Base-by-base conservation (phyloP, 805 yeast species). In the Candida montana region DNA sequence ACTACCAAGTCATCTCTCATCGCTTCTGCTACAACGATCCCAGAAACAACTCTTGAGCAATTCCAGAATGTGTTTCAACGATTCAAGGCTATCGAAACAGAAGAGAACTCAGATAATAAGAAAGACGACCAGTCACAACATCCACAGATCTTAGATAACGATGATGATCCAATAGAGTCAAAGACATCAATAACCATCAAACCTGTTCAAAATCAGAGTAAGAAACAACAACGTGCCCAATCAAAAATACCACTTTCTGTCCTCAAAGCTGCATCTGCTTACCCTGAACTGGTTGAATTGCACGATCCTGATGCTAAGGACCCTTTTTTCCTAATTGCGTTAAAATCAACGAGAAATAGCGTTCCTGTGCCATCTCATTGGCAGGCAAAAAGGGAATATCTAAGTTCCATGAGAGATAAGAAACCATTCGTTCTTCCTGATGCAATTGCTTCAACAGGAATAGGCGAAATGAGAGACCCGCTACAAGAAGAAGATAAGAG, bases 311-410 rank as follows among this genome's bases (percentile, higher is more conserved):
- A 90, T 64, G 83, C 97, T 0, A 71, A 70, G 1, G 91, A 87
- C 52, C 96, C 99, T 2, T 62, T 67, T 36, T 57, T 89, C 17
- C 68, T 79, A 12, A 77, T 85, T 0, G 65, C 71, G 18, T 59
- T 91, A 37, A 91, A 90, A 56, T 64, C 81, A 0, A 63, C 68
- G 28, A 79, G 77, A 42, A 85, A 87, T 49, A 71, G 66, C 2
- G 80, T 90, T 1, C 85, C 79, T 2, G 87, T 91, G 1, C 98
- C 98, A 0, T 55, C 63, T 0, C 93, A 89, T 60, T 91, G 99
- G 99, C 77, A 77, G 40, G 64, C 73, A 13, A 88, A 87, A 54
- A 67, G 83, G 39, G 96, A 85, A 30, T 89, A 81, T 51, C 62
- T 89, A 4, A 66, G 88, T 1, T 70, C 80, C 1, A 74, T 79